A percentile compares a stretch with the other conserved stretches of the same genome.
These are phyloP conservation scores for Collybia sp. DNA, from an alignment of 768 basidiomycete species.

Conservation along the genomic window DNA sequence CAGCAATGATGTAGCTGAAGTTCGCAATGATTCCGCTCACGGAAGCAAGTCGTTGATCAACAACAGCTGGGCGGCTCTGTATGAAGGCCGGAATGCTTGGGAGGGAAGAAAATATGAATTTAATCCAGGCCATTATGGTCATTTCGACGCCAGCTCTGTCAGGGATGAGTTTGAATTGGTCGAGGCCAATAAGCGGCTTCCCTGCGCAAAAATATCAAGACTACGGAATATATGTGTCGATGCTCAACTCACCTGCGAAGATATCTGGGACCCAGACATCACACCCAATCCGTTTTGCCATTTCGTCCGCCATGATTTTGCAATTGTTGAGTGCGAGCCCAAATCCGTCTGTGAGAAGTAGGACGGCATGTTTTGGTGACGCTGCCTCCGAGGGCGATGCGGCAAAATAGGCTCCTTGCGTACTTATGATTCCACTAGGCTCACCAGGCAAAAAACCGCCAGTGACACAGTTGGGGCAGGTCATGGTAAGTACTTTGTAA, in stretches of 20 bases:
- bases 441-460: conserved; percentile 40
- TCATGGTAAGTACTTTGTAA: conserved; percentile 6
- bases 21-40: too few species aligned
- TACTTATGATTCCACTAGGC: conserved; percentile 32
- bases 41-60: neutral
- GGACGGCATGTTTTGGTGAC: conserved; percentile 21
- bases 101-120: neutral
- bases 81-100: neutral
- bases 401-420: conserved; percentile 38
- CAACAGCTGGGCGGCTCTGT: neutral
- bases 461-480: conserved; percentile 38
- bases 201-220: neutral
- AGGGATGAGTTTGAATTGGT: neutral
- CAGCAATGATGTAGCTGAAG: neutral
- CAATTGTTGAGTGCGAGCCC: conserved; percentile 45
- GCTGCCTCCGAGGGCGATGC: conserved; percentile 13
- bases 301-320: conserved; percentile 48
- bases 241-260: conserved; percentile 35
- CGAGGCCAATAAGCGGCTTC: neutral
- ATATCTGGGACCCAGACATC: conserved; percentile 59
- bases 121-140: neutral
- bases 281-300: conserved; percentile 36
- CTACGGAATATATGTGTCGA: conserved; percentile 1
- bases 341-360: conserved; percentile 53
- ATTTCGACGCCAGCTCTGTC: neutral